These are phyloP conservation scores for Bacterosira constricta DNA, from an alignment of 108 stramenopile species.

Conservation along the genomic window DNA sequence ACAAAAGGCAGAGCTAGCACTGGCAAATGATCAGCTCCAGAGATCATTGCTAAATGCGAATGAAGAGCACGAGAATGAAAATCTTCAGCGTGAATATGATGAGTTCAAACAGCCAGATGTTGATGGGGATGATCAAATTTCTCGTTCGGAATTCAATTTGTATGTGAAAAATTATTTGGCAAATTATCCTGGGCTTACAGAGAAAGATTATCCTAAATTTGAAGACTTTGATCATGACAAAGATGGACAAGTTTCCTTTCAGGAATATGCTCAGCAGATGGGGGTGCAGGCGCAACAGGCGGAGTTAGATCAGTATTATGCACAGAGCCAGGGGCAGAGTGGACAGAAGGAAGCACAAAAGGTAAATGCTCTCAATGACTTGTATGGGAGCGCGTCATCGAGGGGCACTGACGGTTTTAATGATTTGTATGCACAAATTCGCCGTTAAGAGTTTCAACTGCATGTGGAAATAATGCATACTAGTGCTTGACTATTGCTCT, in stretches of 20 bases:
- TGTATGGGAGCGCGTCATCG: constrained; percentile 52
- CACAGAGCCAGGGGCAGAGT: constrained; percentile 40
- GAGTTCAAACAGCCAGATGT: constrained; percentile 98
- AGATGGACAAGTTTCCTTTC: constrained; percentile 92
- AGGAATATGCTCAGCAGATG: constrained; percentile 93
- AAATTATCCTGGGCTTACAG: constrained; percentile 90
- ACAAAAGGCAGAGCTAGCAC: constrained; percentile 63
- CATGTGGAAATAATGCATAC: neutral
- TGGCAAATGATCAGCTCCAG: constrained; percentile 61
- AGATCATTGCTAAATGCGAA: constrained; percentile 59
- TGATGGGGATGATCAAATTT: constrained; percentile 94
- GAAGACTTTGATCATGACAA: constrained; percentile 95
- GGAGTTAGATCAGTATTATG: constrained; percentile 63
- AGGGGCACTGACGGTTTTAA: constrained; percentile 39
- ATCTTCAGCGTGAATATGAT: constrained; percentile 93
- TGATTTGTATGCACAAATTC: constrained; percentile 55
- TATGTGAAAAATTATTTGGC: constrained; percentile 94
- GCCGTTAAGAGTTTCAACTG: constrained; percentile 7
- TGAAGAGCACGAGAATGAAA: constrained; percentile 80
- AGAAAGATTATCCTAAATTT: constrained; percentile 94
- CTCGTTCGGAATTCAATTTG: constrained; percentile 91
- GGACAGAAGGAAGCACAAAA: constrained; percentile 50
- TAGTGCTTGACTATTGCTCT: neutral
- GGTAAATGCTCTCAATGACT: constrained; percentile 45
- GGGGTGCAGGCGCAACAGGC: constrained; percentile 85